phyloP scores from a whole-genome alignment of 2,329 filamentous ascomycete species.

The Cladosporium colombiae region DNA sequence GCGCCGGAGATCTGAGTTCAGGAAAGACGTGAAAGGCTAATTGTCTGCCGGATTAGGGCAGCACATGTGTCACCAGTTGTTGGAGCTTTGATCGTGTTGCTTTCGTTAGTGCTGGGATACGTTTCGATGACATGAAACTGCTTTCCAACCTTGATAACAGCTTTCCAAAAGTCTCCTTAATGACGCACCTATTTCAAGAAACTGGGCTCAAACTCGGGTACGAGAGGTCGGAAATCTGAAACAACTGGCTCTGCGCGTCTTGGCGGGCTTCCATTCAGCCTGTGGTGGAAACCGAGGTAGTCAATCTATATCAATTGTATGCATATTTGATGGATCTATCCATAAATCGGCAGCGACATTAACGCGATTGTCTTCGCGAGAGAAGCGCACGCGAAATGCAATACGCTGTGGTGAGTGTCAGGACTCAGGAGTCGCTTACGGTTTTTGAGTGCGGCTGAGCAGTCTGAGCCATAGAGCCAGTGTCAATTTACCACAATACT shows the following conservation, averaged over 20 bases:
- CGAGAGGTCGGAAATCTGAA: background rate
- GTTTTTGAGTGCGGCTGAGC: background rate
- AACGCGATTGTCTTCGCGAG: background rate
- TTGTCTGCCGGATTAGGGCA: background rate
- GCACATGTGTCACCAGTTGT: background rate
- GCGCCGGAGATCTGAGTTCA: background rate
- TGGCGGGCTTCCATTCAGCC: background rate
- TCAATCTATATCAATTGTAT: background rate
- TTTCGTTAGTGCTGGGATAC: background rate
- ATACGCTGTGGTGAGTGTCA: background rate
- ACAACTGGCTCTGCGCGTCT: background rate
- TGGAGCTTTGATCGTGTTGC: background rate
- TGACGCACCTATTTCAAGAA: background rate
- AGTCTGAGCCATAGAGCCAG: background rate
- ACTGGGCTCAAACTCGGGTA: background rate
- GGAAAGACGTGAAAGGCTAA: background rate
- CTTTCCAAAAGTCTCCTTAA: background rate
- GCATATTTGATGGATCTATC: background rate
- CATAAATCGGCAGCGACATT: background rate
- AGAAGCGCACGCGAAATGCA: background rate
- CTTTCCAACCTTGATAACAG: conserved; percentile 1
- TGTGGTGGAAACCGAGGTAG: background rate
- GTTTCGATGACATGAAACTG: conserved; percentile 4
- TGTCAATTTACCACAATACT: background rate
- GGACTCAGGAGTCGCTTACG: background rate